Evolutionary conservation across 768 basidiomycete genomes (phyloP), one percentile per base, ranked within the genome.

Genomic region (Agrocybe chaxingu): DNA sequence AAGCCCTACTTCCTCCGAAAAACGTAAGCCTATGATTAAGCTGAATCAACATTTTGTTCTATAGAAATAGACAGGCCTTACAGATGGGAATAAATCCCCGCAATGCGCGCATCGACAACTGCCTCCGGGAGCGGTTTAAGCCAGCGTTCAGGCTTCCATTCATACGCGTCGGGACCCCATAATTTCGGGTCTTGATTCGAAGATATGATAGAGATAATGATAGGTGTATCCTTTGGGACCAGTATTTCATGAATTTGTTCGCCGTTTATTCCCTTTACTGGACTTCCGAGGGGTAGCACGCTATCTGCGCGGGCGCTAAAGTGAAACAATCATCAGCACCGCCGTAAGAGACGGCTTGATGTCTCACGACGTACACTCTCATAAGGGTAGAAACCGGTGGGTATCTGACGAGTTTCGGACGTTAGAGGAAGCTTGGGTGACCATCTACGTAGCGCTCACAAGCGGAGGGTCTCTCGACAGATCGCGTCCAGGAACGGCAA

Each of bases 111-210:
- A 13, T 67, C 59, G 4, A 42, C 44, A 12, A 72, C 57, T 12
- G 54, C 45, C 8, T 61, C 49, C 1, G 71, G 73, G 16, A 71
- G 60, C 1, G 63, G 62, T 4, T 51, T 45, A 3, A 75, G 60
- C 74, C 76, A 77, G 8, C 75, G 64, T 45, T 75, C 72, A 7
- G 75, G 76, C 47, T 70, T 75, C 68, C 71, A 76, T 51, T 75
- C 70, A 19, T 57, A 37, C 0, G 70, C 70, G 51, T 78, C 75
- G 9, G 59, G 53, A 8, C 76, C 74, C 75, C 73, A 76, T 8
- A 73, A 50, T 3, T 56, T 59, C 45, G 62, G 60, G 52, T 67
- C 24, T 24, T 5, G 24, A 5, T 24, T 24, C 24, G 24, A 24
- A 24, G 24, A 24, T 5, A 24, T 3, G 24, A 24, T 24, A 5